Base-by-base conservation (phyloP, 1,139 yeast genomes). In the Candida sojae region DNA sequence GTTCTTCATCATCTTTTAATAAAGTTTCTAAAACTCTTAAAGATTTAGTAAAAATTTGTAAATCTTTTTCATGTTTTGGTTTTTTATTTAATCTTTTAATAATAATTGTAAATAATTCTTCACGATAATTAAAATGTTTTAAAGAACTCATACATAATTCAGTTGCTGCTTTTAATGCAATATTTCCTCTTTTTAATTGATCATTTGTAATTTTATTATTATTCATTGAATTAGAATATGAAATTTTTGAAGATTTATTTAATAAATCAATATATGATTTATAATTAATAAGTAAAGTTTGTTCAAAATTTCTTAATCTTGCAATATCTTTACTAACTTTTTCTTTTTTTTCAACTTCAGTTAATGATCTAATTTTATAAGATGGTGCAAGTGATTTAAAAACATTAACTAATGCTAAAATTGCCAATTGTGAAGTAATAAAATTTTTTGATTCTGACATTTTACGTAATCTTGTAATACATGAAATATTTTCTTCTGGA, bases 341-440 rank as follows among this genome's bases (percentile, higher is more conserved):
- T 58, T 88, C 96, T 54, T 83, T 81, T 66, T 83, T 83, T 64
- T 93, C 99, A 1, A 81, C 66, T 12, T 90, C 97, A 1, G 90
- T 79, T 47, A 93, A 72, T 2, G 96, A 86, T 62, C 97, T 78
- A 51, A 93, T 91, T 55, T 85, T 80, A 66, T 93, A 93, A 3
- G 95, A 86, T 1, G 99, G 99, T 3, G 96, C 85, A 47, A 93
- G 79, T 48, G 86, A 80, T 60, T 88, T 90, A 74, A 89, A 90
- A 4, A 90, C 88, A 1, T 96, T 91, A 3, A 91, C 85, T 51
- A 92, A 75, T 0, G 98, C 85, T 57, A 91, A 71, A 49, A 89
- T 71, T 0, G 96, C 81, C 50, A 90, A 75, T 65, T 88, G 91
- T 48, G 88, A 77, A 6, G 90, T 84, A 48, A 82, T 84, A 40